Evolutionary conservation across 169 alveolate species (phyloP), one percentile per base, ranked within the genome.

Genomic region (Plasmodium gonderi): DNA sequence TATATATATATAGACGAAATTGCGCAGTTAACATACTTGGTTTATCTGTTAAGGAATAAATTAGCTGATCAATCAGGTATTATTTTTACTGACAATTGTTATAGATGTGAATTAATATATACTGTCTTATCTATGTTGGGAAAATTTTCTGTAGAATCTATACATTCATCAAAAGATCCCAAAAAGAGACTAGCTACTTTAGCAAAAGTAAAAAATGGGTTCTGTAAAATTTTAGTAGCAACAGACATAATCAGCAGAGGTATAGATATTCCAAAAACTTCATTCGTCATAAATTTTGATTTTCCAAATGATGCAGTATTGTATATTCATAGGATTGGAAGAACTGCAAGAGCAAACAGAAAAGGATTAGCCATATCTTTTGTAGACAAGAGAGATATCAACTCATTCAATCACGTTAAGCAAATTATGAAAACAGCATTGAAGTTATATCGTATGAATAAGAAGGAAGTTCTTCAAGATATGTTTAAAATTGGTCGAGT

Each of bases 241-340:
- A 99, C 99, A 7, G 99, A 99, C 91, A 97, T 99, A 2, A 99
- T 99, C 11, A 97, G 99, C 33, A 91, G 99, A 92, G 99, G 99
- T n/a, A 95, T 99, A 20, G 99, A 99, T 94, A 97, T 99, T 33
- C 99, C 99, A 20, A 97, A 97, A 33, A 99, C 99, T 6, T 97
- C 97, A 54, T 97, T 97, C 83, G 99, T 99, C 6, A 96, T 99
- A 26, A 98, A 98, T 95, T 98, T 97, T 85, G 99, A 98, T 92
- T 96, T 99, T 47, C 99, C 99, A 3, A 95, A 97, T 80, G 95
- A 97, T 26, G 95, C 98, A 4, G 97, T 96, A 75, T 98, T 97
- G 91, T 99, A 98, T 95, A 97, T 98, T 1, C 99, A 99, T 95
- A 95, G 99, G 64, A 98, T 98, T 9, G 99, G 99, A 51, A 94